Evolutionary conservation across 2,329 filamentous ascomycete genomes (phyloP).

Genomic region (Clonostachys sp.): DNA sequence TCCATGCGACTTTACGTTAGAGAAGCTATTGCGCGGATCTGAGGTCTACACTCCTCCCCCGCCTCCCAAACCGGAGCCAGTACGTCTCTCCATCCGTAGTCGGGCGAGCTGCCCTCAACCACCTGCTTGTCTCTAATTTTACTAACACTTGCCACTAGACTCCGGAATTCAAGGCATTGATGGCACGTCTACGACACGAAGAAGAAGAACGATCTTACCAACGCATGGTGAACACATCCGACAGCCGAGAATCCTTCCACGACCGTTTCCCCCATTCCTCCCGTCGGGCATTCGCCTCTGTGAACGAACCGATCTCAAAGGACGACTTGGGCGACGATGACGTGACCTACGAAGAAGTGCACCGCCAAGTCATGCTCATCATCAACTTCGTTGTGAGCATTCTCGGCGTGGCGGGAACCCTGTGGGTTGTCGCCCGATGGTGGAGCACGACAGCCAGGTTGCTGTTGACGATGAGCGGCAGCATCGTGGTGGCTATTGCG

Average conservation of each 20-base stretch:
- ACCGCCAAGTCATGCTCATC: constrained; percentile 79
- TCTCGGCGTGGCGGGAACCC: constrained; percentile 68
- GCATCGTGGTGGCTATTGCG: constrained; percentile 64
- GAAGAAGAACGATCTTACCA: constrained; percentile 81
- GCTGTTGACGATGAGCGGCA: constrained; percentile 67
- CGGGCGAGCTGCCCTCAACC: not conserved
- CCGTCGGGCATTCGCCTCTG: constrained; percentile 51
- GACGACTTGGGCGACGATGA: constrained; percentile 55
- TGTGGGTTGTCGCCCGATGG: constrained; percentile 75
- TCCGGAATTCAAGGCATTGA: constrained; percentile 79
- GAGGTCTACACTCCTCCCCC: constrained; percentile 75
- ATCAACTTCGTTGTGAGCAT: constrained; percentile 89
- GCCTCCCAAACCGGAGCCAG: constrained; percentile 71
- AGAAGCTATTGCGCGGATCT: constrained; percentile 67
- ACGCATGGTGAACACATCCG: constrained; percentile 65
- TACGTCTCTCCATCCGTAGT: constrained; percentile 31
- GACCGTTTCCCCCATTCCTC: constrained; percentile 49
- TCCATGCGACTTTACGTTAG: constrained; percentile 46
- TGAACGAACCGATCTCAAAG: constrained; percentile 39
- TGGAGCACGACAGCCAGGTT: constrained; percentile 69
- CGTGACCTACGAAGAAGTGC: constrained; percentile 66
- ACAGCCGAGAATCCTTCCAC: constrained; percentile 51
- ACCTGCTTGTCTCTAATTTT: not conserved
- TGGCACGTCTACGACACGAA: constrained; percentile 77
- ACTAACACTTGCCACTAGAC: constrained; percentile 42